These are phyloP conservation scores for Medicago arabica DNA, from an alignment of 306 rosid species.

Conservation along the genomic window DNA sequence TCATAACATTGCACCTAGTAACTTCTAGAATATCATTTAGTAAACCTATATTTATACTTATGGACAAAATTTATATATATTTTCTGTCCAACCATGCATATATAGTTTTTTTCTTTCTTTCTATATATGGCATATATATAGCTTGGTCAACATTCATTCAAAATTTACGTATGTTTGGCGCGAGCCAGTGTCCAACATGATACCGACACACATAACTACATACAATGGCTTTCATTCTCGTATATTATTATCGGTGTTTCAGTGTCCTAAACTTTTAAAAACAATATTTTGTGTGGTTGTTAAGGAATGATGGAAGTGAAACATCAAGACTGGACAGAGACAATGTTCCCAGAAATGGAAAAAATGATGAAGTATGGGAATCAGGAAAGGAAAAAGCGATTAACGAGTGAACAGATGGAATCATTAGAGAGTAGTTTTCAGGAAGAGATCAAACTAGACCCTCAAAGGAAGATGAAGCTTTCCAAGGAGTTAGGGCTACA, in stretches of 20 bases:
- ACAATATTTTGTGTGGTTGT: neutral
- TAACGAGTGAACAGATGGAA: conserved; percentile 73
- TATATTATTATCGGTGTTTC: too few species aligned
- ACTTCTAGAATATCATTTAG: neutral
- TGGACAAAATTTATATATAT: neutral
- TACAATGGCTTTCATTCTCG: too few species aligned
- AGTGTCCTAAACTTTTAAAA: neutral
- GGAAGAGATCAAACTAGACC: conserved; percentile 89
- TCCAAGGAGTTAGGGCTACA: conserved; percentile 87
- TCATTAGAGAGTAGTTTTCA: conserved; percentile 81
- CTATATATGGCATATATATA: neutral
- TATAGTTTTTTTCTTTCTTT: neutral
- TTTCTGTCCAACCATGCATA: too few species aligned
- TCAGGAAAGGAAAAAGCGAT: conserved; percentile 75
- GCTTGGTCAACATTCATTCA: neutral
- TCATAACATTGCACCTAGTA: neutral
- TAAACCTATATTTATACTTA: neutral
- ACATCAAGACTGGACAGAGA: conserved; percentile 50
- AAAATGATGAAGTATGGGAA: conserved; percentile 40
- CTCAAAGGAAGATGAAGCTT: conserved; percentile 87
- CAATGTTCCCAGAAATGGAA: conserved; percentile 46
- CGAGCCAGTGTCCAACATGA: too few species aligned
- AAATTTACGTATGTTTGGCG: neutral
- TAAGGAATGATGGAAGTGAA: conserved; percentile 78
- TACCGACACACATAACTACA: too few species aligned